phyloP scores from a whole-genome alignment of 768 basidiomycete genomes.

The Flagelloscypha sp. region DNA sequence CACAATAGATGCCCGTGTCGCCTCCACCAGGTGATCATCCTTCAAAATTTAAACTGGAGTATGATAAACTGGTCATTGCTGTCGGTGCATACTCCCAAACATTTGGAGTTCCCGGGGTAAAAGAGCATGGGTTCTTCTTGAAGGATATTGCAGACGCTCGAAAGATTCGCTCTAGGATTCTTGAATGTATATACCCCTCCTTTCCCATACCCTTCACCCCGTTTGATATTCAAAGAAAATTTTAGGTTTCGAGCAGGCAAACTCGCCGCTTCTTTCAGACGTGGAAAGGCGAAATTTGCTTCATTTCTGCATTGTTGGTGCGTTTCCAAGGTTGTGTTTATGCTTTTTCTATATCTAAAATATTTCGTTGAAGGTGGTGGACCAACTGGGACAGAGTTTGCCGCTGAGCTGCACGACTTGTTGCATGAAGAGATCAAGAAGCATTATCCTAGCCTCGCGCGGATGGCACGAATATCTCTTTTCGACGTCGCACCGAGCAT shows the following conservation, averaged over 20 bases:
- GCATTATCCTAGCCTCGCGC: slow-evolving; percentile 57
- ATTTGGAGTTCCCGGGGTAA: slow-evolving; percentile 67
- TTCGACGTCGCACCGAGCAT: slow-evolving; percentile 80
- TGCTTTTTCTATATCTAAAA: slow-evolving; percentile 1
- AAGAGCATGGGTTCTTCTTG: slow-evolving; percentile 74
- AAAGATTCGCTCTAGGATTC: slow-evolving; percentile 57
- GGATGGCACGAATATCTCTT: slow-evolving; percentile 62
- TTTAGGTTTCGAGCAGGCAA: slow-evolving; percentile 77
- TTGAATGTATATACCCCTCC: slow-evolving; percentile 59
- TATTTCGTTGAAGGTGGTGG: too few relatives aligned
- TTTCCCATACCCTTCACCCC: slow-evolving; percentile 1
- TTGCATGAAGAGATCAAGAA: slow-evolving; percentile 54
- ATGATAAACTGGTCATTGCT: slow-evolving; percentile 78
- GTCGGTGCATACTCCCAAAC: slow-evolving; percentile 84
- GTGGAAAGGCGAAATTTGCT: slow-evolving; percentile 66
- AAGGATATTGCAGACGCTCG: slow-evolving; percentile 75
- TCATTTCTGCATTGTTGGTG: slow-evolving; percentile 82
- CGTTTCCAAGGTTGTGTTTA: slow-evolving; percentile 14
- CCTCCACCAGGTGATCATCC: slow-evolving; percentile 21
- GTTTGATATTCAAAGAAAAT: not conserved
- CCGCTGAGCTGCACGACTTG: slow-evolving; percentile 76
- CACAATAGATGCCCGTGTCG: slow-evolving; percentile 55
- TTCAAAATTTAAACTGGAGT: slow-evolving; percentile 45
- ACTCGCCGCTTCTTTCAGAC: slow-evolving; percentile 70
- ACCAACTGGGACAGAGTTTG: slow-evolving; percentile 76